Base-by-base conservation (phyloP, 1,139 yeast genomes). In the Hansenula anomala region DNA sequence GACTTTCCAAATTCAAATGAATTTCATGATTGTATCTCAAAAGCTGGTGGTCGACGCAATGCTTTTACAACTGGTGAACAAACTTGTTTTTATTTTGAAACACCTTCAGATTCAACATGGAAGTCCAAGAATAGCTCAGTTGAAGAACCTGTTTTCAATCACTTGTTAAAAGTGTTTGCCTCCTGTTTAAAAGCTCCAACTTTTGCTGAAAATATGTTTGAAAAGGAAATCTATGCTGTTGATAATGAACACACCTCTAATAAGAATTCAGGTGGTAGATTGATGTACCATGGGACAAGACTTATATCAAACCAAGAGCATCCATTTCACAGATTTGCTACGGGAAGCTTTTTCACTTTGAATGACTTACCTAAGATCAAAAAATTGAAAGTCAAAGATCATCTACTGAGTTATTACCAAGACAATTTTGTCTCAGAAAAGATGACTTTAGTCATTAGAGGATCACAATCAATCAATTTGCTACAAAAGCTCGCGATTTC, bases 241-340 rank as follows among this genome's bases (percentile, higher is more conserved):
- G 74, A 82, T 48, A 78, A 76, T 49, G 92, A 84, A 48, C 90
- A 83, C 52, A 60, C 59, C 4, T 65, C 69, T 6, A 83, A 83
- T 46, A 56, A 67, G 14, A 49, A 63, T 2, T 60, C 64, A 6
- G 20, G 52, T 0, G 66, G 64, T 15, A 80, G 81, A 49, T 56
- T 75, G 0, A 50, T 78, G 25, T 78, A 70, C 46, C 88, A 83
- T 47, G 83, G 79, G 0, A 52, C 74, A n/a, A 67, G 79, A 39
- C 45, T 78, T 10, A 49, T 81, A 15, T 66, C 83, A 3, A 62
- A 63, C 38, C 37, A 55, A 2, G 28, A 49, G 0, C 81, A 83
- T 56, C 89, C 89, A 1, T 82, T 75, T 56, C 71, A 73, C 50
- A 78, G 84, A 23, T 84, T 84, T 52, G 78, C 88, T 13, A 84